Evolutionary conservation across 768 basidiomycete species (phyloP).

Genomic region (Russula brevipes): DNA sequence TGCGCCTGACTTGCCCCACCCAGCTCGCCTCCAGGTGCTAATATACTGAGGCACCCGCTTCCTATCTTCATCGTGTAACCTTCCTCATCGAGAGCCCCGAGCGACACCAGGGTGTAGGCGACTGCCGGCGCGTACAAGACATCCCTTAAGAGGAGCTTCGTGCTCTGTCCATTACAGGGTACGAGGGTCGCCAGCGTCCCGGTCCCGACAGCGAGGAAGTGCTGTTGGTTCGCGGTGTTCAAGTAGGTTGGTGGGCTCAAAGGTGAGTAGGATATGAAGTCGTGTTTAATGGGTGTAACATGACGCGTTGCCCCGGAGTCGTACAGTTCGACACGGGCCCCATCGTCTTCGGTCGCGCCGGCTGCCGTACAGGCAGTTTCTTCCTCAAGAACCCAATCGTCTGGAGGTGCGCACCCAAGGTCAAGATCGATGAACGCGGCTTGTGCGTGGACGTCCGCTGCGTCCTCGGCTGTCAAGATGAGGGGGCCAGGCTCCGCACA

Average conservation of each 20-base stretch:
- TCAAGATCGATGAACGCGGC: no score
- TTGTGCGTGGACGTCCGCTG: no score
- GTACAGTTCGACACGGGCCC: background rate
- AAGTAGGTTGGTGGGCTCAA: background rate
- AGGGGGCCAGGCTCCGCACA: no score
- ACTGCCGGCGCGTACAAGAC: background rate
- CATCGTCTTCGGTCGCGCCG: no score
- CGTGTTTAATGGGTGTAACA: background rate
- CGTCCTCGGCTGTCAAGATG: no score
- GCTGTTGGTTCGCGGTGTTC: background rate
- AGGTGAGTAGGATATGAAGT: background rate
- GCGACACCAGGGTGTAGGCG: background rate
- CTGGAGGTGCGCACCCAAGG: no score
- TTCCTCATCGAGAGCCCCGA: background rate
- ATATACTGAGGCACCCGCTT: background rate
- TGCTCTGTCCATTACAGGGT: background rate
- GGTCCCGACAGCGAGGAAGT: background rate
- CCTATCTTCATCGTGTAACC: background rate
- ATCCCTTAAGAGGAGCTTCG: background rate
- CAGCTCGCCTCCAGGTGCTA: no score
- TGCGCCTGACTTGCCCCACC: background rate
- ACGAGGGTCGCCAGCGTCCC: background rate
- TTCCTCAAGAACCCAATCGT: no score
- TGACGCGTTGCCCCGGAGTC: background rate
- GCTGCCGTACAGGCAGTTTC: no score